Evolutionary conservation across 805 yeast genomes (phyloP), one percentile per base, ranked within the genome.

Genomic region (Saturnispora mendoncae): DNA sequence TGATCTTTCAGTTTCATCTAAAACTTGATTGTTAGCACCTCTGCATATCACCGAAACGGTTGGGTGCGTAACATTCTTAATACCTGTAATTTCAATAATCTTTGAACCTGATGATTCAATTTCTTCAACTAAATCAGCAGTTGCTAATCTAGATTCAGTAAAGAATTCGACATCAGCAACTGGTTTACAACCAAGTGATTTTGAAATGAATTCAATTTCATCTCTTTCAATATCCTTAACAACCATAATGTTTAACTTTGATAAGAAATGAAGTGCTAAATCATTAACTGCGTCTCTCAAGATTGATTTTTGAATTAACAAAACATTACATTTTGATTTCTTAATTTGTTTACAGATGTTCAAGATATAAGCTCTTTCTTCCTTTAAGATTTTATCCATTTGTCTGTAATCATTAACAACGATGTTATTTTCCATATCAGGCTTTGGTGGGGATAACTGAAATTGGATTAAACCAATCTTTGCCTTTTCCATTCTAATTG

Each of bases 371-470:
- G 95, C 92, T 61, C 99, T 80, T 71, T 92, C 98, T 66, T 92
- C 99, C 60, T 94, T 92, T 59, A 92, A 71, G 53, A 92, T 92
- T 68, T 90, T 92, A 65, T 92, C 99, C 99, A 92, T 92, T 66
- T 92, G 98, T 65, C 98, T 78, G 69, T 92, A 92, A 64, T 92
- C 99, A 58, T 84, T 92, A 42, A 92, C 97, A 44, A 92, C 95
- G 38, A 92, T 90, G 59, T 88, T 90, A 64, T 92, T 92, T 67
- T 92, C 98, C 82, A 94, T 82, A 58, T 87, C 97, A 17, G 97
- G 97, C 60, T 87, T 87, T 50, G 97, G 97, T 19, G 97, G 96
- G 17, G 95, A 85, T 48, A 87, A 74, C 70, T 84, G 98, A 69
- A 84, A 92, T 69, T 87, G 99, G 56, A 84, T 76, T 57, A 84